Evolutionary conservation across 169 alveolate species (phyloP).

Genomic region (Cryptosporidium sp.): DNA sequence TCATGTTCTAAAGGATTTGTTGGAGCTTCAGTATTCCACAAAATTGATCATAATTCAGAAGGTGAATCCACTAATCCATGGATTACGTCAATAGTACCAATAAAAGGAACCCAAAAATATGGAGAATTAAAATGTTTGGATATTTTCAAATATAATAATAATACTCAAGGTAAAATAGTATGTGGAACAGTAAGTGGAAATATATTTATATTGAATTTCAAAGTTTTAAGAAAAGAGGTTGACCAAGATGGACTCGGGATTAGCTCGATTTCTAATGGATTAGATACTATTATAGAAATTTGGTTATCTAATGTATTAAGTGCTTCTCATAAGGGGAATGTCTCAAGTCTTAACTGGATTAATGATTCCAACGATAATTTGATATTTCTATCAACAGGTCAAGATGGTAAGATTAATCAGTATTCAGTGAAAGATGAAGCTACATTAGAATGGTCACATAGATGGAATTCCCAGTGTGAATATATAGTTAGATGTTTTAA

Average conservation of each 20-base stretch:
- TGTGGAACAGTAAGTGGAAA: slow-evolving; percentile 70
- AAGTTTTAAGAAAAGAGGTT: neutral
- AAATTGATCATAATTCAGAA: too few relatives aligned
- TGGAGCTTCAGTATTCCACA: slow-evolving; percentile 35
- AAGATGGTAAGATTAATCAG: slow-evolving; percentile 48
- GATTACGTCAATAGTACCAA: slow-evolving; percentile 6
- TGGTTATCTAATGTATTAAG: neutral
- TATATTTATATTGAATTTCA: neutral
- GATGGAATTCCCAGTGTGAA: slow-evolving; percentile 42
- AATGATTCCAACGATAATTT: neutral
- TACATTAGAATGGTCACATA: slow-evolving; percentile 34
- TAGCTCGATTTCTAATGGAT: neutral
- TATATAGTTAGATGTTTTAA: slow-evolving; percentile 52
- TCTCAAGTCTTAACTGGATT: slow-evolving; percentile 49
- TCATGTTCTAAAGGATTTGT: slow-evolving; percentile 60
- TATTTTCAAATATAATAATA: neutral
- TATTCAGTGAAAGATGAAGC: neutral
- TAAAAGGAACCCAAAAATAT: slow-evolving; percentile 35
- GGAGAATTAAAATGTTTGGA: slow-evolving; percentile 74
- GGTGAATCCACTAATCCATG: neutral
- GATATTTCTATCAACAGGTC: slow-evolving; percentile 61
- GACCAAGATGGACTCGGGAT: neutral
- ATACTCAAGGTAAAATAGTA: slow-evolving; percentile 21
- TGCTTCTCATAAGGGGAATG: slow-evolving; percentile 59
- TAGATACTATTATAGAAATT: neutral